Percentiles rank a stretch among this genome's conserved stretches.
phyloP scores from a whole-genome alignment of 2,329 filamentous ascomycete species.

The Davidsoniella virescens region DNA sequence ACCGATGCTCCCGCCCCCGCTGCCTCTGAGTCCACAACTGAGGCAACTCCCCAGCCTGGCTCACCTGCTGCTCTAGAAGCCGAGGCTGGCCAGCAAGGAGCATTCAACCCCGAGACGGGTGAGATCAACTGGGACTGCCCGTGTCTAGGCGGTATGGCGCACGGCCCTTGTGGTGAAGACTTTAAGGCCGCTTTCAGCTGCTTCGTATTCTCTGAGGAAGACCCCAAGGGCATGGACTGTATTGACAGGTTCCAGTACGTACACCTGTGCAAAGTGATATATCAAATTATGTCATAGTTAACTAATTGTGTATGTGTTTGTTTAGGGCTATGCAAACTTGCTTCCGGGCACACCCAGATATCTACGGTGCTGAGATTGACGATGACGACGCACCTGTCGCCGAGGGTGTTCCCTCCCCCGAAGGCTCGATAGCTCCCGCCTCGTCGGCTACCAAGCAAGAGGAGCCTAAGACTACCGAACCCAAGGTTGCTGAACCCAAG shows the following conservation, averaged over 20 bases:
- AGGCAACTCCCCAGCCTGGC: conserved; percentile 16
- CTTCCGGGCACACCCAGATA: conserved; percentile 80
- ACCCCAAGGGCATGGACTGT: conserved; percentile 95
- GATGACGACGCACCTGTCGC: conserved; percentile 42
- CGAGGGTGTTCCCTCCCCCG: conserved; percentile 17
- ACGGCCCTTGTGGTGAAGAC: conserved; percentile 87
- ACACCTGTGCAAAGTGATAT: neutral
- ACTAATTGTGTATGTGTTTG: no score
- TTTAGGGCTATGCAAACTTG: conserved; percentile 88
- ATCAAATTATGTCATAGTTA: neutral
- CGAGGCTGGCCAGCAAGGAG: conserved; percentile 73
- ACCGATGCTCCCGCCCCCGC: conserved; percentile 12
- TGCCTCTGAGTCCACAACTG: conserved; percentile 1
- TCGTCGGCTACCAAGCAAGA: conserved; percentile 10
- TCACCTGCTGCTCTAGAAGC: conserved; percentile 48
- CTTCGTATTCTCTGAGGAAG: conserved; percentile 88
- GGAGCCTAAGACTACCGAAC: conserved; percentile 19
- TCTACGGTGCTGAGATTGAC: conserved; percentile 78
- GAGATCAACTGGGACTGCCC: conserved; percentile 99
- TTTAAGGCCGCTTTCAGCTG: conserved; percentile 96
- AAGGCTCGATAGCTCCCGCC: conserved; percentile 6
- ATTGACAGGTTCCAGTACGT: conserved; percentile 93
- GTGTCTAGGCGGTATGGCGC: conserved; percentile 89
- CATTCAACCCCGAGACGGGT: conserved; percentile 95
- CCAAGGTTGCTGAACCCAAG: conserved; percentile 12